Conservation (phyloP, 2,329 filamentous ascomycete species). For the Cyphellophora attinorum region DNA sequence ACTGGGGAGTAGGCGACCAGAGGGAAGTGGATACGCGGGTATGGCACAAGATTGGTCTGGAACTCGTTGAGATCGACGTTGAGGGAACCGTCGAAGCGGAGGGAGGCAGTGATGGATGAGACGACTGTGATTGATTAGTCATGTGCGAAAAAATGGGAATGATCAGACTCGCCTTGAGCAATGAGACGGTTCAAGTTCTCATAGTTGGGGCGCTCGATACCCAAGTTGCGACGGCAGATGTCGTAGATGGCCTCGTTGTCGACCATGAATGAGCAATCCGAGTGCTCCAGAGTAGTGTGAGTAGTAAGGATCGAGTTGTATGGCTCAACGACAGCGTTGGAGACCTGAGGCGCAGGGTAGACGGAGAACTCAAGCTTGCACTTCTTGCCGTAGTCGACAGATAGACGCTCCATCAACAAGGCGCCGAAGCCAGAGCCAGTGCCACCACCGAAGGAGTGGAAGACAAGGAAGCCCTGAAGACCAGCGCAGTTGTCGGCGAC, state of each 20-base stretch:
- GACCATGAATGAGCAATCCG: constrained; percentile 99
- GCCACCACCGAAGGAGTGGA: constrained; percentile 99
- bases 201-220: constrained; percentile 93
- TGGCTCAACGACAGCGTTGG: constrained; percentile 95
- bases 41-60: constrained; percentile 99
- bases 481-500: constrained; percentile 97
- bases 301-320: constrained; percentile 99
- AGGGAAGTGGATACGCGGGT: constrained; percentile 98
- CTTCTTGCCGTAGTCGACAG: constrained; percentile 99
- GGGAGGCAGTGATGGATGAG: constrained; percentile 94
- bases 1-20: constrained; percentile 93
- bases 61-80: constrained; percentile 99
- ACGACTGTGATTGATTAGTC: constrained; percentile 55
- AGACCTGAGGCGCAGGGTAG: constrained; percentile 94
- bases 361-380: constrained; percentile 99
- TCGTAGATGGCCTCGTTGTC: constrained; percentile 99
- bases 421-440: constrained; percentile 98
- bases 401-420: constrained; percentile 92
- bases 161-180: constrained; percentile 64
- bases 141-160: constrained; percentile 14
- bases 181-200: constrained; percentile 99
- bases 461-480: constrained; percentile 97
- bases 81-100: constrained; percentile 95
- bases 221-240: constrained; percentile 95
- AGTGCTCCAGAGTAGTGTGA: constrained; percentile 98